A percentile compares a stretch with the other conserved stretches of the same genome.
phyloP scores from a whole-genome alignment of 495 filamentous ascomycete species.

The Trichoderma gamsii region DNA sequence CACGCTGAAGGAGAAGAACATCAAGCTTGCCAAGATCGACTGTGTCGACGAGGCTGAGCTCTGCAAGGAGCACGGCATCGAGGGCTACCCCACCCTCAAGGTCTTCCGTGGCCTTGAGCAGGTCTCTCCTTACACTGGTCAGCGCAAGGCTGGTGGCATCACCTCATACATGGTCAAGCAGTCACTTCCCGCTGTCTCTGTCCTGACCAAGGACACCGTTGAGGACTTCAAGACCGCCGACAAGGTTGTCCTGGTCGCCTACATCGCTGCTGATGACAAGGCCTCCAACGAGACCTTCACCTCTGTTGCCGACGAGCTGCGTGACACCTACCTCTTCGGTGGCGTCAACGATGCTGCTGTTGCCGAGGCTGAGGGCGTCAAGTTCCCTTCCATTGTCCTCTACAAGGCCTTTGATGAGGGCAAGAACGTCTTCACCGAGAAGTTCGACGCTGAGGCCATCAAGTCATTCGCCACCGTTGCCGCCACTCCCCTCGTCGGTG shows the following conservation, averaged over 20 bases:
- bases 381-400: conserved; percentile 78
- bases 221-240: conserved; percentile 97
- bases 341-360: conserved; percentile 73
- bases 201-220: conserved; percentile 68
- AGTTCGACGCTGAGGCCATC: conserved; percentile 66
- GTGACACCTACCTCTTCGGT: conserved; percentile 90
- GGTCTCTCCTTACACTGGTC: conserved; percentile 74
- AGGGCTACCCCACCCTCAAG: conserved; percentile 97
- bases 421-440: conserved; percentile 62
- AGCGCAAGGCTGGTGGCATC: conserved; percentile 84
- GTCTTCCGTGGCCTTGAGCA: conserved; percentile 93
- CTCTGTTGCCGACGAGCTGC: conserved; percentile 70
- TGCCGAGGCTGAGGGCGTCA: conserved; percentile 84
- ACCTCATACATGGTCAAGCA: conserved; percentile 99
- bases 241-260: conserved; percentile 91
- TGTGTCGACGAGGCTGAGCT: conserved; percentile 92
- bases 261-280: conserved; percentile 80
- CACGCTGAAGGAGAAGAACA: conserved; percentile 89
- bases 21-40: conserved; percentile 88
- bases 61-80: conserved; percentile 82
- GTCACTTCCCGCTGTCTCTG: conserved; percentile 84
- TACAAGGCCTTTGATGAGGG: conserved; percentile 99
- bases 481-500: conserved; percentile 86
- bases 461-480: conserved; percentile 75
- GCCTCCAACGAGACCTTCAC: conserved; percentile 73